phyloP scores from a whole-genome alignment of 805 yeast genomes.

The Wickerhamiella nectarea region DNA sequence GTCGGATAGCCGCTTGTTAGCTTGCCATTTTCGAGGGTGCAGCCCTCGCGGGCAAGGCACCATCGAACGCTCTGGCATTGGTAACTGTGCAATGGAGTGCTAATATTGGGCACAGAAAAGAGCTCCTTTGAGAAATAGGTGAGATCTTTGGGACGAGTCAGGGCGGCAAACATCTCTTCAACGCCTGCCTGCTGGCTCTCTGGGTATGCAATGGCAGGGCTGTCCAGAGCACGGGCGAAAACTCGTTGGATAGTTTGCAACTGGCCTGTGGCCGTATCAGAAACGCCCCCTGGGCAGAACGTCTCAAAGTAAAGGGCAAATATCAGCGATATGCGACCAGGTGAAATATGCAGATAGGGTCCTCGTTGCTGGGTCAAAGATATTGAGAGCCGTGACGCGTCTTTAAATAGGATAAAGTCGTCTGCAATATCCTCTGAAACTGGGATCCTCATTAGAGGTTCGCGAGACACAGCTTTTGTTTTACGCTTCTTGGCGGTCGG shows the following conservation, averaged over 20 bases:
- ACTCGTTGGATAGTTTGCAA: conserved; percentile 1
- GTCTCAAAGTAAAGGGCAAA: conserved; percentile 1
- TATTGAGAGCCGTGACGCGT: neutral
- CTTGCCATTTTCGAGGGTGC: conserved; percentile 12
- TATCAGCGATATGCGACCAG: conserved; percentile 1
- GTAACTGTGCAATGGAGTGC: conserved; percentile 20
- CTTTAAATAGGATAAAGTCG: neutral
- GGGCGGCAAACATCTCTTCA: conserved; percentile 4
- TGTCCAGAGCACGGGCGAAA: neutral
- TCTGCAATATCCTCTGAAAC: neutral
- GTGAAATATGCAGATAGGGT: neutral
- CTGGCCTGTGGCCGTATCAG: conserved; percentile 2
- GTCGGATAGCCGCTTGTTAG: conserved; percentile 18
- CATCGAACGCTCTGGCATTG: conserved; percentile 28
- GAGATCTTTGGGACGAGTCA: conserved; percentile 1
- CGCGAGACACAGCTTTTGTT: neutral
- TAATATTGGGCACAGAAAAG: conserved; percentile 4
- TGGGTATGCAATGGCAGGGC: neutral
- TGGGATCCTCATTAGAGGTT: conserved; percentile 5
- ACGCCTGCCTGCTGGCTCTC: neutral
- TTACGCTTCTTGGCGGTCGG: neutral
- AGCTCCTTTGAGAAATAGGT: neutral
- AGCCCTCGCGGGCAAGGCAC: conserved; percentile 28
- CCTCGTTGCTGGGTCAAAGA: neutral
- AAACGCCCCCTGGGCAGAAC: neutral